Percentiles rank a stretch among this genome's conserved stretches.
Evolutionary conservation across 805 yeast genomes (phyloP).

Genomic region (Saturnispora bothae): DNA sequence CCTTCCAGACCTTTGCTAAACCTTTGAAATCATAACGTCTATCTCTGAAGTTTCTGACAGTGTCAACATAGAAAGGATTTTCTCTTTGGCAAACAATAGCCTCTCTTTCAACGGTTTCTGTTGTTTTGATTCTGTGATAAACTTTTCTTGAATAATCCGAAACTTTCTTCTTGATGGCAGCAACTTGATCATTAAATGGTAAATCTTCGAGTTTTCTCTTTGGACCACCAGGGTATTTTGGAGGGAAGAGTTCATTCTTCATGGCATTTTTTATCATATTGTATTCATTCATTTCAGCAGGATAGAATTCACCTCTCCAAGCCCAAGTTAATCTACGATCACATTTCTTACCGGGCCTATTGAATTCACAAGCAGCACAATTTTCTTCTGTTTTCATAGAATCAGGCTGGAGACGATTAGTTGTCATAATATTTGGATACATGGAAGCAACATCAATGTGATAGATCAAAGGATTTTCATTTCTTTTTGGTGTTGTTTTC

Average conservation of each 20-base stretch:
- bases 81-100: slow-evolving; percentile 96
- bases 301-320: slow-evolving; percentile 96
- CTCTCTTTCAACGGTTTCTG: slow-evolving; percentile 79
- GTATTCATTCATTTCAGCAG: slow-evolving; percentile 86
- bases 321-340: slow-evolving; percentile 91
- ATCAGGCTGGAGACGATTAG: slow-evolving; percentile 95
- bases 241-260: slow-evolving; percentile 68
- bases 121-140: slow-evolving; percentile 68
- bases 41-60: slow-evolving; percentile 90
- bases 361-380: slow-evolving; percentile 96
- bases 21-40: slow-evolving; percentile 94
- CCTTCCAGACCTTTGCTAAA: slow-evolving; percentile 88
- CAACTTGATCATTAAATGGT: slow-evolving; percentile 66
- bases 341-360: slow-evolving; percentile 88
- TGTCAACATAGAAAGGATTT: slow-evolving; percentile 91
- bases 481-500: slow-evolving; percentile 49
- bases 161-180: slow-evolving; percentile 62
- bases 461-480: slow-evolving; percentile 78
- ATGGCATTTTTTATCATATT: slow-evolving; percentile 79
- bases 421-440: slow-evolving; percentile 98
- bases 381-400: slow-evolving; percentile 92
- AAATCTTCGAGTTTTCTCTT: slow-evolving; percentile 65
- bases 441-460: slow-evolving; percentile 99
- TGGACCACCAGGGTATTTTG: slow-evolving; percentile 44
- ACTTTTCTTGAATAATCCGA: slow-evolving; percentile 79